Evolutionary conservation across 2,329 filamentous ascomycete genomes (phyloP).

Genomic region (Diaporthe destruens): DNA sequence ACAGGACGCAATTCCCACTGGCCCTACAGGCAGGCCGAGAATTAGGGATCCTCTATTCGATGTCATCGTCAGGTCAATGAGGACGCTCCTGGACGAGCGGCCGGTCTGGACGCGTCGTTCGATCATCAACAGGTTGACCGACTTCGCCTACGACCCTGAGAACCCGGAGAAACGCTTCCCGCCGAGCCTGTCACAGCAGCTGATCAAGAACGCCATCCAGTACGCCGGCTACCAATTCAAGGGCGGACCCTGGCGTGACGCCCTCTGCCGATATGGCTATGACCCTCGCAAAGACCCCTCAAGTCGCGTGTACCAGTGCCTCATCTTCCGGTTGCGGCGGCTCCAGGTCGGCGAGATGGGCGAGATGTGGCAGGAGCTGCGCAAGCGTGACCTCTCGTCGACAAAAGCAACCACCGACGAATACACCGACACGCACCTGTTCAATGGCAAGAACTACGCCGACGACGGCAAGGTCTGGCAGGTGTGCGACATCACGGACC

Average conservation of each 20-base stretch:
- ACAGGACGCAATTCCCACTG: slow-evolving; percentile 70
- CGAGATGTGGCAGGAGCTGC: slow-evolving; percentile 63
- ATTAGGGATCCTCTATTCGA: slow-evolving; percentile 72
- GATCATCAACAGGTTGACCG: slow-evolving; percentile 76
- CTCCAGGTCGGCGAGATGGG: slow-evolving; percentile 61
- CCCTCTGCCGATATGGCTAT: slow-evolving; percentile 85
- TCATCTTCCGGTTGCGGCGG: slow-evolving; percentile 82
- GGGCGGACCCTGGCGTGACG: slow-evolving; percentile 91
- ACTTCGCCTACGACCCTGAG: slow-evolving; percentile 45
- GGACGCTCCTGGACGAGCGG: slow-evolving; percentile 75
- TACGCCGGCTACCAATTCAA: slow-evolving; percentile 94
- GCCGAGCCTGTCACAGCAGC: slow-evolving; percentile 57
- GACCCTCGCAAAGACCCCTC: slow-evolving; percentile 84
- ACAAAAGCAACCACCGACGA: slow-evolving; percentile 47
- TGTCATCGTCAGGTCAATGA: slow-evolving; percentile 73
- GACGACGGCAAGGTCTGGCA: slow-evolving; percentile 94
- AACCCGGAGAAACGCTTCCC: slow-evolving; percentile 52
- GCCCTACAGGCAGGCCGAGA: slow-evolving; percentile 71
- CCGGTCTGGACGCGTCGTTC: slow-evolving; percentile 90
- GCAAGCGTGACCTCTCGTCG: slow-evolving; percentile 50
- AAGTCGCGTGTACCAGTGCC: slow-evolving; percentile 87
- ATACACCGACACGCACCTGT: slow-evolving; percentile 72
- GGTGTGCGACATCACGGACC: slow-evolving; percentile 90
- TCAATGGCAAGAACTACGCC: slow-evolving; percentile 81
- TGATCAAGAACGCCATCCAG: slow-evolving; percentile 80